These are phyloP conservation scores for Umbilicaria muhlenbergii DNA, from an alignment of 495 filamentous ascomycete genomes.

Conservation along the genomic window DNA sequence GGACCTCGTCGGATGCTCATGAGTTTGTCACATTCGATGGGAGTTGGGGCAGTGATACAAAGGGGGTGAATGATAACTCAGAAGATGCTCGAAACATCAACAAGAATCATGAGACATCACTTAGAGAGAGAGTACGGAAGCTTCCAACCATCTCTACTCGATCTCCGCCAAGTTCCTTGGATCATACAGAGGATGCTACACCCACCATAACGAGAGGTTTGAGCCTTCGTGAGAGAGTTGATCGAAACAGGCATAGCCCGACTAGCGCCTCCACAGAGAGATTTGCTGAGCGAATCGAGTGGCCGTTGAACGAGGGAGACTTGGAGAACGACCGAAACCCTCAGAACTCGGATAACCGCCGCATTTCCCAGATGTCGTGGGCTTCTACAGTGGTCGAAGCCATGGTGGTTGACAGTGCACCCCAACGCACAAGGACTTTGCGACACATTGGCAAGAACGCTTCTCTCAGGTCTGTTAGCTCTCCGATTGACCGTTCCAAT, in stretches of 20 bases:
- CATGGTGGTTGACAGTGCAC: constrained; percentile 47
- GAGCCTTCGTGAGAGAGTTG: constrained; percentile 21
- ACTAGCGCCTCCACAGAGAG: constrained; percentile 22
- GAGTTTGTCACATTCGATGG: constrained; percentile 16
- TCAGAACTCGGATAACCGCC: constrained; percentile 17
- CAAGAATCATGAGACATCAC: too few species aligned
- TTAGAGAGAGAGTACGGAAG: too few species aligned
- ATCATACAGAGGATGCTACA: neutral
- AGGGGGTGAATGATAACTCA: too few species aligned
- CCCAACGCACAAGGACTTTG: constrained; percentile 38
- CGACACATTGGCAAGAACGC: constrained; percentile 56
- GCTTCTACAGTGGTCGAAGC: constrained; percentile 57
- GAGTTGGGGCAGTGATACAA: constrained; percentile 14
- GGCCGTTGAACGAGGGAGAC: constrained; percentile 22
- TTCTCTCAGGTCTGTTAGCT: constrained; percentile 38
- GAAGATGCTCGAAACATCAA: too few species aligned
- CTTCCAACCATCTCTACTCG: too few species aligned
- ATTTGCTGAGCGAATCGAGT: constrained; percentile 26
- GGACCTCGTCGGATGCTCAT: neutral
- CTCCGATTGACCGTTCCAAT: constrained; percentile 25
- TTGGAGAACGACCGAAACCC: constrained; percentile 10
- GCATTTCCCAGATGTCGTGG: constrained; percentile 47
- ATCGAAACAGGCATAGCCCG: constrained; percentile 13
- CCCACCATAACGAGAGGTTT: constrained; percentile 18
- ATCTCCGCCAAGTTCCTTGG: too few species aligned